Evolutionary conservation across 2,329 filamentous ascomycete genomes (phyloP).

Genomic region (Clarireedia monteithiana): DNA sequence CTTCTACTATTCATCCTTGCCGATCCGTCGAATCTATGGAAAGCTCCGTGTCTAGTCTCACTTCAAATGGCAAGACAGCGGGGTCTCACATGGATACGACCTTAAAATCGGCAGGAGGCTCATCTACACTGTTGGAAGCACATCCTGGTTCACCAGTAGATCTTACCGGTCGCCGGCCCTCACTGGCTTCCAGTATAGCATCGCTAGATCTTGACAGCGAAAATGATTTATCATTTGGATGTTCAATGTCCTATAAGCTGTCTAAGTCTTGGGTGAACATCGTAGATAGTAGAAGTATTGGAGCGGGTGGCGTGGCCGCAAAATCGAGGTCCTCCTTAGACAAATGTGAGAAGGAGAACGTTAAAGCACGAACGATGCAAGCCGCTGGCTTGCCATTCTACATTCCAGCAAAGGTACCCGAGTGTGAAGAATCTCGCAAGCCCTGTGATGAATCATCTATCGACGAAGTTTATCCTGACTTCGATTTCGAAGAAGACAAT

Average conservation of each 20-base stretch:
- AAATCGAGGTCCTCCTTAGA: constrained; percentile 15
- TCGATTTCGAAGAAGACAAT: constrained; percentile 23
- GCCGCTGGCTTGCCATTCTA: constrained; percentile 20
- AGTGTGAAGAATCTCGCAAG: constrained; percentile 20
- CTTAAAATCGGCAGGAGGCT: constrained; percentile 24
- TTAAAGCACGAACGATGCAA: constrained; percentile 16
- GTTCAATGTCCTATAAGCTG: constrained; percentile 14
- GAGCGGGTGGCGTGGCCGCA: constrained; percentile 27
- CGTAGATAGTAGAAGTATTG: constrained; percentile 14
- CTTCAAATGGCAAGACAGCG: constrained; percentile 8
- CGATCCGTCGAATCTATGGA: constrained; percentile 23
- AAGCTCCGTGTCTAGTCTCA: constrained; percentile 17
- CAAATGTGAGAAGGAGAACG: constrained; percentile 10
- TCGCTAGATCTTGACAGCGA: constrained; percentile 22
- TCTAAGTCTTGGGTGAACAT: neutral
- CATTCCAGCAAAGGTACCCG: constrained; percentile 25
- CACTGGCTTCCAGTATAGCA: constrained; percentile 18
- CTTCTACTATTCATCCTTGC: constrained; percentile 25
- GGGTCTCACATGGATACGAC: constrained; percentile 22
- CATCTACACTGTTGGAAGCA: constrained; percentile 26
- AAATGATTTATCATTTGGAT: constrained; percentile 16
- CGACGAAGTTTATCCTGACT: constrained; percentile 22
- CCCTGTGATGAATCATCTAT: constrained; percentile 12
- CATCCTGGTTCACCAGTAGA: constrained; percentile 29
- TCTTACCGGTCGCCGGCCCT: constrained; percentile 22